A percentile compares a stretch with the other conserved stretches of the same genome.
Evolutionary conservation across 345 rosid genomes (phyloP).

Genomic region (Bruguiera sexangula): DNA sequence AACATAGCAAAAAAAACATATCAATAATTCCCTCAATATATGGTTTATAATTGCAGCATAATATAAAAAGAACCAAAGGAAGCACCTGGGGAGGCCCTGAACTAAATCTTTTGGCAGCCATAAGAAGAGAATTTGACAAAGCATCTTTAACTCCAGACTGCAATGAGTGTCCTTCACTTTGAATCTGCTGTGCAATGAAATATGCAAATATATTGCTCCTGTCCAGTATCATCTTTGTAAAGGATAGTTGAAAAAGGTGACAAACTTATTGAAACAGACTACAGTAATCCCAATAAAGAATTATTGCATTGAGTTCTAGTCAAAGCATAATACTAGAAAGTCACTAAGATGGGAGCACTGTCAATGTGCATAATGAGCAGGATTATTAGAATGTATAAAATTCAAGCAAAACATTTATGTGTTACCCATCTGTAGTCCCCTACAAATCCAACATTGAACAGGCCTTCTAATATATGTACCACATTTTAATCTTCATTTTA

Average conservation of each 20-base stretch:
- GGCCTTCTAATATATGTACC: too few species aligned
- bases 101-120: conserved; percentile 79
- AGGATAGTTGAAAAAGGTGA: too few species aligned
- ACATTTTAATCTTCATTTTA: too few species aligned
- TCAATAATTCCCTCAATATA: conserved; percentile 1
- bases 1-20: conserved; percentile 14
- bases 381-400: neutral
- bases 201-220: neutral
- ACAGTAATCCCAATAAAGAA: too few species aligned
- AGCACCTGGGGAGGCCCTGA: conserved; percentile 92
- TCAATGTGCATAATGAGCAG: neutral
- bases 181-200: conserved; percentile 55
- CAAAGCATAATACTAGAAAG: too few species aligned
- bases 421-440: too few species aligned
- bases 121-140: conserved; percentile 71
- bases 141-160: conserved; percentile 71
- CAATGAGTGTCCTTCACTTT: conserved; percentile 73
- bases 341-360: neutral
- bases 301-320: too few species aligned
- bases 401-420: neutral
- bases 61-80: conserved; percentile 13
- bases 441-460: too few species aligned
- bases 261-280: too few species aligned
- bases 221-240: neutral
- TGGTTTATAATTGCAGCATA: neutral